Percentiles rank a stretch among this genome's conserved stretches.
These are phyloP conservation scores for Pythium scleroteichum DNA, from an alignment of 352 stramenopile species.

Conservation along the genomic window DNA sequence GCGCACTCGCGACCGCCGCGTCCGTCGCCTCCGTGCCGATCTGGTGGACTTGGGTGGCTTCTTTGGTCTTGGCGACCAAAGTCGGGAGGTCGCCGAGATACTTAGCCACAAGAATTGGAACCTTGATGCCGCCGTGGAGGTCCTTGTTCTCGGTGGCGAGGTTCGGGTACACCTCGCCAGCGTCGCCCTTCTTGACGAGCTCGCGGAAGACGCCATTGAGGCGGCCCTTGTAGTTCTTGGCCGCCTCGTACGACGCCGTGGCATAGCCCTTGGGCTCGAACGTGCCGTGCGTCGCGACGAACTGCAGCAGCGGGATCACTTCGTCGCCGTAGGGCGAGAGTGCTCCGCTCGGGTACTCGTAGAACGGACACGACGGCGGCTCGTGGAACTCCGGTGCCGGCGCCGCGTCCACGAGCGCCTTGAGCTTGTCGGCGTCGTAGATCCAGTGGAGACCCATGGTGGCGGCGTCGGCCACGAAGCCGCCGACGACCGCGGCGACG, in stretches of 20 bases:
- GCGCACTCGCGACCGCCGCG: conserved; percentile 44
- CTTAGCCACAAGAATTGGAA: conserved; percentile 50
- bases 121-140: conserved; percentile 61
- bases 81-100: conserved; percentile 40
- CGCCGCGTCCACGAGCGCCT: conserved; percentile 32
- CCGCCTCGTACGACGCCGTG: conserved; percentile 46
- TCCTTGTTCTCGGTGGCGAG: conserved; percentile 56
- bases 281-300: conserved; percentile 41
- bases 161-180: conserved; percentile 48
- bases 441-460: conserved; percentile 80
- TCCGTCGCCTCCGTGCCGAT: conserved; percentile 48
- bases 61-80: conserved; percentile 46
- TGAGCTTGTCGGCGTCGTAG: conserved; percentile 60
- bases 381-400: conserved; percentile 50
- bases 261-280: conserved; percentile 53
- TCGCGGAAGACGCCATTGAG: conserved; percentile 73
- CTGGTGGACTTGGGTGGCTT: conserved; percentile 60
- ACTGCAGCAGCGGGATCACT: conserved; percentile 58
- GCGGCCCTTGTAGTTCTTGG: conserved; percentile 57
- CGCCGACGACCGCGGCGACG: conserved; percentile 43
- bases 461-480: conserved; percentile 64
- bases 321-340: conserved; percentile 70
- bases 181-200: conserved; percentile 65
- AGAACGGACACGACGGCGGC: conserved; percentile 64
- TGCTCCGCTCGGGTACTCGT: conserved; percentile 52